Evolutionary conservation across 2,329 filamentous ascomycete species (phyloP).

Genomic region (Penicillium verrucosum): DNA sequence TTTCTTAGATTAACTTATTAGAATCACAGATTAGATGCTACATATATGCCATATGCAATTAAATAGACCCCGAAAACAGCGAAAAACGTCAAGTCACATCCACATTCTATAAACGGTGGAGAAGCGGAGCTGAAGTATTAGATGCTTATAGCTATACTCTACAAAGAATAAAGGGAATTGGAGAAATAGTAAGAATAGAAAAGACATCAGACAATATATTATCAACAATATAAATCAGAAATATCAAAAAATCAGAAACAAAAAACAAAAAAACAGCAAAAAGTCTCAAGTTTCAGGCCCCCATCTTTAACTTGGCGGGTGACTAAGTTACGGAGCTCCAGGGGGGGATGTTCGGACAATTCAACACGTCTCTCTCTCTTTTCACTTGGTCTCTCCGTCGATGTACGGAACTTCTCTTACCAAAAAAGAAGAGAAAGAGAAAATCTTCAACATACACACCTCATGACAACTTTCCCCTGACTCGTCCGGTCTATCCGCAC

Average conservation of each 20-base stretch:
- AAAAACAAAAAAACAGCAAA: not conserved
- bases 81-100: conserved; percentile 12
- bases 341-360: conserved; percentile 1
- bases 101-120: conserved; percentile 18
- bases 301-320: not conserved
- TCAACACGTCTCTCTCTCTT: not conserved
- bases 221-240: not conserved
- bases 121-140: not conserved
- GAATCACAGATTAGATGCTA: not conserved
- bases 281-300: not conserved
- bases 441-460: not conserved
- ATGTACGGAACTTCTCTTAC: not conserved
- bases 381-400: not conserved
- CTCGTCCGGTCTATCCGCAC: not conserved
- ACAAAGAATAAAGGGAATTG: no score
- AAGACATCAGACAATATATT: not conserved
- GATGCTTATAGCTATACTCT: not conserved
- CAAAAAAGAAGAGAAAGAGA: not conserved
- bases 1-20: not conserved
- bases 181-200: not conserved
- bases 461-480: not conserved
- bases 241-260: not conserved
- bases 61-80: conserved; percentile 10
- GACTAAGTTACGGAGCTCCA: conserved; percentile 9
- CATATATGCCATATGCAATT: not conserved